A percentile compares a stretch with the other conserved stretches of the same genome.
phyloP scores from a whole-genome alignment of 1,139 yeast genomes.

The Diutina rugosa region DNA sequence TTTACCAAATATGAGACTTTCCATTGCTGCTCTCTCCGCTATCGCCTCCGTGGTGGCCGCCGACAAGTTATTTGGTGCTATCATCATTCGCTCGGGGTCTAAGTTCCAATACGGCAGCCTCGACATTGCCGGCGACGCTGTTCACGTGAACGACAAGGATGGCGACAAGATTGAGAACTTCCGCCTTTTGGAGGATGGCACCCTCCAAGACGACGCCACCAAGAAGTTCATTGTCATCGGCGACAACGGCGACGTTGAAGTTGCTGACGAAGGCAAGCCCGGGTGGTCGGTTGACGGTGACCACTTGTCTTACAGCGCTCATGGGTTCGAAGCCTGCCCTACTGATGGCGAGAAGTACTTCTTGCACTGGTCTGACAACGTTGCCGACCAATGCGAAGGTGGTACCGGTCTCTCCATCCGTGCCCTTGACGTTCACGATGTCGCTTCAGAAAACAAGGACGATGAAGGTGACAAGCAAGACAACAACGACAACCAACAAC shows the following conservation, averaged over 20 bases:
- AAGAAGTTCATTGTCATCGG: neutral
- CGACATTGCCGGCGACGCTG: neutral
- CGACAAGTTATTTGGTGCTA: conserved; percentile 10
- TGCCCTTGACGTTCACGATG: neutral
- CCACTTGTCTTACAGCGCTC: neutral
- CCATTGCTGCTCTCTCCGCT: conserved; percentile 8
- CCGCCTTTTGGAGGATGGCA: neutral
- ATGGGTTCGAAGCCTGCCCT: neutral
- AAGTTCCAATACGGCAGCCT: neutral
- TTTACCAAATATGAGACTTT: neutral
- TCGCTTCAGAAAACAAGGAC: neutral
- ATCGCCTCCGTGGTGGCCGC: conserved; percentile 13
- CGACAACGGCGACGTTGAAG: neutral
- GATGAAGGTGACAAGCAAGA: neutral
- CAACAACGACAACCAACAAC: neutral
- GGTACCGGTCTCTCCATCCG: neutral
- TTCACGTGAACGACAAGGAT: neutral
- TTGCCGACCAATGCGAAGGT: neutral
- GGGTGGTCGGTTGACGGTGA: neutral
- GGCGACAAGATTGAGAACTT: neutral
- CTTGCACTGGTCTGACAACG: neutral
- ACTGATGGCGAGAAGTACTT: neutral
- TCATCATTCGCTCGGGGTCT: conserved; percentile 15
- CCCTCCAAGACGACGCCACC: neutral
- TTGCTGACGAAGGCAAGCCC: neutral